These are phyloP conservation scores for Xylaria nigripes DNA, from an alignment of 495 filamentous ascomycete genomes.

Conservation along the genomic window DNA sequence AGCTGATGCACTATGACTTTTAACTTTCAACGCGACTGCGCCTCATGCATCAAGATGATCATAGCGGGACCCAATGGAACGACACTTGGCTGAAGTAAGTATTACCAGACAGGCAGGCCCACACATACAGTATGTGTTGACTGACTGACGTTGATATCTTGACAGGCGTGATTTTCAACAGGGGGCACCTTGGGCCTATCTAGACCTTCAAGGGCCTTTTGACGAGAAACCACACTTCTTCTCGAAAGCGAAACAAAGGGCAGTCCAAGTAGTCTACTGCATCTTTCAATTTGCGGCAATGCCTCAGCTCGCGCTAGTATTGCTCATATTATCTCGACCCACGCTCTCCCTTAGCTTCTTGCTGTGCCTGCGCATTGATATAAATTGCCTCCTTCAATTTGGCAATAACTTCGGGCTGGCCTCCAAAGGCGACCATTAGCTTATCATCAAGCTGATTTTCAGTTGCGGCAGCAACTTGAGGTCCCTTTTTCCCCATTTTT, in stretches of 20 bases:
- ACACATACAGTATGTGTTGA: no score
- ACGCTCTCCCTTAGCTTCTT: slow-evolving; percentile 27
- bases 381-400: slow-evolving; percentile 45
- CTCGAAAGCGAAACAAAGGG: background rate
- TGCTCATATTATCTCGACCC: slow-evolving; percentile 17
- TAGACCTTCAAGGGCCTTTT: no score
- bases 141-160: background rate
- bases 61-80: background rate
- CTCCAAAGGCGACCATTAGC: slow-evolving; percentile 36
- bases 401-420: slow-evolving; percentile 39
- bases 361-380: slow-evolving; percentile 34
- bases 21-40: no score
- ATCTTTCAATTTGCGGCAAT: background rate
- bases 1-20: background rate
- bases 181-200: no score
- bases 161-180: no score
- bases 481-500: slow-evolving; percentile 24
- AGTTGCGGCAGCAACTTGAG: slow-evolving; percentile 31
- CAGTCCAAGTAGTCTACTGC: no score
- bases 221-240: background rate
- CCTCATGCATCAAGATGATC: background rate
- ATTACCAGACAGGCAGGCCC: no score
- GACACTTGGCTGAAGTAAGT: background rate
- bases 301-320: background rate
- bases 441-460: slow-evolving; percentile 42